Conservation (phyloP, 306 rosid genomes). For the Morella rubra region DNA sequence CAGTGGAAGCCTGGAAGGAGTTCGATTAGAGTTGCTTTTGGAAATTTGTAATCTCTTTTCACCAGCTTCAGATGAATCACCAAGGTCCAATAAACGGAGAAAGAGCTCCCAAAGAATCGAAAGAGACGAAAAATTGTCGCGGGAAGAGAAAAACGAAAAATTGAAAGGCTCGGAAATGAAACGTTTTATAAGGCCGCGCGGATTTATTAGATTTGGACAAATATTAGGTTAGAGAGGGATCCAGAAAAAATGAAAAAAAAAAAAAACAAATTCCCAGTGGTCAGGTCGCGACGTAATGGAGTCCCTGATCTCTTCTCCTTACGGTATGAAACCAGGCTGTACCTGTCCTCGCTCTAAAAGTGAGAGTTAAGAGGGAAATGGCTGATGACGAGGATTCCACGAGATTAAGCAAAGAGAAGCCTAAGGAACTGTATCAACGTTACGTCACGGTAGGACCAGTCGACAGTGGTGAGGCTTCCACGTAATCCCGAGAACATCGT, state of each 20-base stretch:
- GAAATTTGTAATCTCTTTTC: not conserved
- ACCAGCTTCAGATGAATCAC: slow-evolving; percentile 4
- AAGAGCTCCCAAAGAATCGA: not conserved
- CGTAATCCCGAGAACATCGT: slow-evolving; percentile 27
- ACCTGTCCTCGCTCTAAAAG: not conserved
- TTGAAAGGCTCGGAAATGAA: slow-evolving; percentile 22
- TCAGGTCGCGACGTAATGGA: not conserved
- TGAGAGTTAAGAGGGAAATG: not conserved
- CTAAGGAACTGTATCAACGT: too few relatives aligned
- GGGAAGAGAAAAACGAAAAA: not conserved
- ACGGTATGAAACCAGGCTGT: too few relatives aligned
- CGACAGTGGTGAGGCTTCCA: slow-evolving; percentile 57
- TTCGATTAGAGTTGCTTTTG: not conserved
- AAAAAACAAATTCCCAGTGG: not conserved
- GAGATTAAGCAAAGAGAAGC: not conserved
- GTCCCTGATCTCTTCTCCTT: not conserved
- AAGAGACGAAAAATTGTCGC: not conserved
- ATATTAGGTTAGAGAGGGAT: not conserved
- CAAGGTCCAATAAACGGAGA: not conserved
- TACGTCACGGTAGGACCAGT: slow-evolving; percentile 27
- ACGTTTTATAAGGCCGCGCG: not conserved
- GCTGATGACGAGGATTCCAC: not conserved
- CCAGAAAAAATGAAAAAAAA: not conserved
- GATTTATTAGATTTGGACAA: not conserved
- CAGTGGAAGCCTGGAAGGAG: slow-evolving; percentile 16